These are phyloP conservation scores for Geosmithia putterillii DNA, from an alignment of 2,329 filamentous ascomycete species.

Conservation along the genomic window DNA sequence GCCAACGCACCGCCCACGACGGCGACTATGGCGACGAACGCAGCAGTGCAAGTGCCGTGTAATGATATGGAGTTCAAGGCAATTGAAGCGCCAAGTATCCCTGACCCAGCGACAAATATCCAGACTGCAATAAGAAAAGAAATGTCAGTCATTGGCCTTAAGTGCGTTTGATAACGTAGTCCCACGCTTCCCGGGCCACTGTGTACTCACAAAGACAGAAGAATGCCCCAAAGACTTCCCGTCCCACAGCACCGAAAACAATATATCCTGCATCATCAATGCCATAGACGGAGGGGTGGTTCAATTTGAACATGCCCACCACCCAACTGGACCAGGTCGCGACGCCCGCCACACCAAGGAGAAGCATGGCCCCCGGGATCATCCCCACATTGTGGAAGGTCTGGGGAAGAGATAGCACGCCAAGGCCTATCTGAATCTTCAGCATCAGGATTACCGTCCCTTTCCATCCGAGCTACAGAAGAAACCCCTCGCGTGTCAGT, in stretches of 20 bases:
- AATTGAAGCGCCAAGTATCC: conserved; percentile 26
- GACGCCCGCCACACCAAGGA: not conserved
- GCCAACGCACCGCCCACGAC: conserved; percentile 15
- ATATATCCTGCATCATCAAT: conserved; percentile 38
- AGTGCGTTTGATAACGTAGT: not conserved
- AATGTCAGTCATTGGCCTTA: not conserved
- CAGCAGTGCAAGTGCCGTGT: conserved; percentile 24
- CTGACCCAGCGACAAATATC: conserved; percentile 19
- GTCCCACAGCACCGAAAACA: conserved; percentile 33
- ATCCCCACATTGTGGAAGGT: conserved; percentile 1
- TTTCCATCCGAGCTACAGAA: conserved; percentile 24
- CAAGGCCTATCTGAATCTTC: conserved; percentile 3
- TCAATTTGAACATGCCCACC: conserved; percentile 34
- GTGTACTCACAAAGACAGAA: conserved; percentile 18
- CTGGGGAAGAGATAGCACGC: conserved; percentile 3
- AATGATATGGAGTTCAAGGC: conserved; percentile 24
- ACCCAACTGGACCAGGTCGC: conserved; percentile 1
- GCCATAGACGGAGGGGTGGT: conserved; percentile 36
- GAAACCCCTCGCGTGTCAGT: too few relatives aligned
- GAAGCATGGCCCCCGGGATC: conserved; percentile 1
- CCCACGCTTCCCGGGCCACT: not conserved
- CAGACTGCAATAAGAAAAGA: conserved; percentile 2
- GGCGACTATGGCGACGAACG: conserved; percentile 23
- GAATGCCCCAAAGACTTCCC: conserved; percentile 23
- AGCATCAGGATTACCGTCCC: conserved; percentile 24